These are phyloP conservation scores for Sporothrix protearum DNA, from an alignment of 2,329 filamentous ascomycete genomes.

Conservation along the genomic window DNA sequence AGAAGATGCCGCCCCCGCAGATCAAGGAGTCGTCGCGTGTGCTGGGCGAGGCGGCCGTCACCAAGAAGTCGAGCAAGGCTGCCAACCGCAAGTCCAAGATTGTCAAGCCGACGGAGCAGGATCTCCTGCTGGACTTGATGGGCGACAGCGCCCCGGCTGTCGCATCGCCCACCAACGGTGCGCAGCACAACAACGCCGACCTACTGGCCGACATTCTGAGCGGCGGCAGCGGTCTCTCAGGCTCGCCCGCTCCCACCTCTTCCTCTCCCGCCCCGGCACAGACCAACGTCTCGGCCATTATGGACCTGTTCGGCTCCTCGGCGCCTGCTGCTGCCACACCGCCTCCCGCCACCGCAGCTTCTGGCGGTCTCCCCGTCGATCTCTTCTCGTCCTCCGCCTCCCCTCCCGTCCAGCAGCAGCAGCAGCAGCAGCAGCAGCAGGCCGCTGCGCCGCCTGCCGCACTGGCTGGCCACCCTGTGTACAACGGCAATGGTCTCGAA, in stretches of 20 bases:
- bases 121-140: constrained; percentile 90
- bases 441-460: constrained; percentile 36
- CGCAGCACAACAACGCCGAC: constrained; percentile 77
- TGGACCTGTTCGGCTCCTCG: constrained; percentile 73
- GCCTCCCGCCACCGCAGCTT: constrained; percentile 45
- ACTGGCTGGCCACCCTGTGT: constrained; percentile 63
- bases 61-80: constrained; percentile 61
- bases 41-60: constrained; percentile 66
- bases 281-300: constrained; percentile 68
- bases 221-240: constrained; percentile 56
- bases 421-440: constrained; percentile 30
- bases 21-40: constrained; percentile 94
- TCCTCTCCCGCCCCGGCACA: constrained; percentile 52
- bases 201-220: constrained; percentile 89
- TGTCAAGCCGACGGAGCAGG: constrained; percentile 82
- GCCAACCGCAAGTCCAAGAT: constrained; percentile 72
- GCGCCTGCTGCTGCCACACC: constrained; percentile 33
- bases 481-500: constrained; percentile 79
- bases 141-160: constrained; percentile 61
- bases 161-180: constrained; percentile 50
- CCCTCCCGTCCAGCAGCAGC: constrained; percentile 36
- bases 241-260: constrained; percentile 38
- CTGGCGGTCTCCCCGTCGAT: constrained; percentile 39
- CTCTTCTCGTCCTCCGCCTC: constrained; percentile 51
- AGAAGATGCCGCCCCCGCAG: constrained; percentile 96